Evolutionary conservation across 805 yeast species (phyloP), one percentile per base, ranked within the genome.

Genomic region (Myxozyma nipponensis): DNA sequence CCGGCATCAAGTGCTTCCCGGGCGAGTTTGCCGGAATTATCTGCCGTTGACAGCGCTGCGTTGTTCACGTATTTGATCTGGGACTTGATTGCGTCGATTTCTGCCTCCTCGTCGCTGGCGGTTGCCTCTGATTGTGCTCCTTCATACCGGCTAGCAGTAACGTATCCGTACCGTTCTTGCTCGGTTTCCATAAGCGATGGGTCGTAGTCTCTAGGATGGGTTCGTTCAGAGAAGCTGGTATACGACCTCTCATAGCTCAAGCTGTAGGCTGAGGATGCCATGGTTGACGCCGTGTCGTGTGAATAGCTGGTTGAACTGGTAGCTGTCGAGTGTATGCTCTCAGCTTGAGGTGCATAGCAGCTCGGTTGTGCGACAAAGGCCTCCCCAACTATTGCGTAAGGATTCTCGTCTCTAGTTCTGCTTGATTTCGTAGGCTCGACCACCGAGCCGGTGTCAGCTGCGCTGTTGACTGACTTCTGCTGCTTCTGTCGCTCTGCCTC

Each of bases 131-230:
- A 7, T 13, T 28, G 32, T 28, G 7, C 13, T 13, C 7, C 13
- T 7, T 9, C 7, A 7, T 13, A 7, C 13, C 32, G 7, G 7
- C 13, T 7, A 9, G 32, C 32, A 28, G 32, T 28, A 13, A 13
- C 32, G n/a, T n/a, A n/a, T 7, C 32, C 32, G 32, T 28, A 28
- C 32, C 52, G 43, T 26, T 48, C 52, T n/a, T 38, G 42, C 41
- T 50, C 54, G 19, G 54, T 50, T 37, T 50, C 54, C 54, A 50
- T 50, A 30, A 50, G 34, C 26, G 54, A 44, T 22, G 54, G 54
- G 26, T 50, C 54, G 42, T 46, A 46, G 22, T 40, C 49, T 17
- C 46, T 23, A 23, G 30, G 41, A 18, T 2, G 41, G 36, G n/a
- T 47, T 37, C 15, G 39, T 45, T 17, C 50, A 39, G n/a, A n/a